Percentiles rank a stretch among this genome's conserved stretches.
Conservation (phyloP, 2,329 filamentous ascomycete genomes). For the Sclerotinia nivalis region DNA sequence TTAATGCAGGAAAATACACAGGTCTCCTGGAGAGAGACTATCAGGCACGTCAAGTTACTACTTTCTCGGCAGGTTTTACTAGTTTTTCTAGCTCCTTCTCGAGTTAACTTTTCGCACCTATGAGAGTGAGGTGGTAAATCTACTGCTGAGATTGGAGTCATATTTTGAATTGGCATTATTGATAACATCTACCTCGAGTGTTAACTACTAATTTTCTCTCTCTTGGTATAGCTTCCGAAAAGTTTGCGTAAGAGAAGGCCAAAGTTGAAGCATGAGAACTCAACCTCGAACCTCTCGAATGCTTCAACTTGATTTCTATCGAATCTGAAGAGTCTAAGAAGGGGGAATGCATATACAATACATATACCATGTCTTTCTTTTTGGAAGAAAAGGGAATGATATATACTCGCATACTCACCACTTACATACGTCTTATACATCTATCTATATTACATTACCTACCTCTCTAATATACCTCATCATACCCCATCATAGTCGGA, state of each 20-base stretch:
- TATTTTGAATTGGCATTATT: neutral
- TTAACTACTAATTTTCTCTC: slow-evolving; percentile 11
- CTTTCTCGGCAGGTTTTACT: slow-evolving; percentile 22
- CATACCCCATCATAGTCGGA: neutral
- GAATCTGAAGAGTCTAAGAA: neutral
- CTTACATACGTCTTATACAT: slow-evolving; percentile 6
- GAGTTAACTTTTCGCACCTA: slow-evolving; percentile 11
- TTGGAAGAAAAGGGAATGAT: neutral
- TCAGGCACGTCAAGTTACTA: slow-evolving; percentile 23
- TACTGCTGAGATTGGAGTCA: slow-evolving; percentile 7
- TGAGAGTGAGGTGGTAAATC: slow-evolving; percentile 9
- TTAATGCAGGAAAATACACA: slow-evolving; percentile 38
- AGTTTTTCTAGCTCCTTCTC: slow-evolving; percentile 4
- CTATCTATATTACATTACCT: neutral
- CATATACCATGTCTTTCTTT: neutral
- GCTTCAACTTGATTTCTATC: slow-evolving; percentile 1
- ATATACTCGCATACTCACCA: neutral
- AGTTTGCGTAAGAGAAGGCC: neutral
- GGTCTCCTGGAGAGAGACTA: slow-evolving; percentile 27
- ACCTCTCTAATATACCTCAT: slow-evolving; percentile 8
- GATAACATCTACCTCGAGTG: slow-evolving; percentile 6
- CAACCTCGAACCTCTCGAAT: neutral
- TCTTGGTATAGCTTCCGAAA: slow-evolving; percentile 7
- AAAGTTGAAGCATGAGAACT: slow-evolving; percentile 16
- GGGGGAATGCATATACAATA: neutral